Evolutionary conservation across 768 basidiomycete species (phyloP), one percentile per base, ranked within the genome.

Genomic region (Chalciporus sphaerocephalus): DNA sequence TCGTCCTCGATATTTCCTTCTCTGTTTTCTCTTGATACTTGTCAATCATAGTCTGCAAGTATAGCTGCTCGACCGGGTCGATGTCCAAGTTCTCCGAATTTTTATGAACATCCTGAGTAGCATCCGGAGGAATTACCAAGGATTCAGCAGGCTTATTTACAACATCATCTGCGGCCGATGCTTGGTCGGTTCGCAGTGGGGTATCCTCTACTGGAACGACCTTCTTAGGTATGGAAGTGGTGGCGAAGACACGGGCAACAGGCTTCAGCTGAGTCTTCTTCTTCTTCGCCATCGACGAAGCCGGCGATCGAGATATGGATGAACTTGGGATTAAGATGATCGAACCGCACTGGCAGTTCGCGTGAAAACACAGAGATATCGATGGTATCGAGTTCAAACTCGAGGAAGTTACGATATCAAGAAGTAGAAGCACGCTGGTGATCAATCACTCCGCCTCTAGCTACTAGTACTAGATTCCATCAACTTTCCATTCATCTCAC

Each of bases 1-100:
- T 49, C 9, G 78, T 69, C 46, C 83, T 75, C 5, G 71, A 65
- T 45, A 94, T 80, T 56, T 96, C 95, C 62, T 83, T 92, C 63
- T 95, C 90, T 5, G 79, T 87, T 60, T 83, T 92, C 16, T 94
- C 91, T 57, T 95, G 91, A 38, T 85, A 70, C 56, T 80, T 85
- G 51, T 95, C 92, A 1, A 95, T 79, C 38, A 92, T 58, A 37
- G 64, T 68, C 67, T 93, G 92, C 40, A 92, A 69, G 23, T 74
- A 71, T 47, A 70, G 73, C 42, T 84, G 79, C 57, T 77, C 77
- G 10, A 63, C 68, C 41, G 69, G 73, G 40, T 69, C 68, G 15
- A 61, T 56, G 47, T 66, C 64, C 37, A 64, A 61, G 17, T 62
- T 67, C 33, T 67, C 68, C 13, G 38, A 18, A 30, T 40, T 42